Base-by-base conservation (phyloP, 805 yeast species). In the Wickerhamomyces rabaulensis region DNA sequence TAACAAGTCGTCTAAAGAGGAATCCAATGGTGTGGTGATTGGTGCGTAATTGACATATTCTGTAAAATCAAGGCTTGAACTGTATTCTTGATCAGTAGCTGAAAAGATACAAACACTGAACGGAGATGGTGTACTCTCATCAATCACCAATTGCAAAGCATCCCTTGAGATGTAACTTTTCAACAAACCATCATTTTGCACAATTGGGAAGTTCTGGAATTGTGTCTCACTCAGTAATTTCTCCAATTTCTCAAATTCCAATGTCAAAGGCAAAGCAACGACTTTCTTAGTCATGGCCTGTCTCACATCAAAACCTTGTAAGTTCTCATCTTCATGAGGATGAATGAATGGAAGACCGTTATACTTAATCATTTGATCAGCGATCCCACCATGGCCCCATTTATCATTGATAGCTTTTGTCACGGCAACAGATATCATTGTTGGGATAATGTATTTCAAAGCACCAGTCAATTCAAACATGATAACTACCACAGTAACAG, bases 401-500 rank as follows among this genome's bases (percentile, higher is more conserved):
- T 68, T 72, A 49, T 87, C 94, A 54, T 80, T 79, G n/a, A 94
- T 80, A 33, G 81, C 67, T 57, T 87, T 87, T 2, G 98, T 91
- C 9, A 84, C 78, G 1, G 96, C 92, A 2, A 94, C 96, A 0
- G 89, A 95, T 44, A 94, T 85, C 99, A 94, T 94, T 0, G 96
- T 87, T 2, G 99, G 99, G 12, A 95, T 76, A 49, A 94, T 87
- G 61, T 88, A 94, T 42, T 85, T 79, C 46, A 91, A 70, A 1
- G 99, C 99, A 27, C 99, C 99, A 0, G 99, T 94, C 46, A 94
- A 69, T 66, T 94, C 98, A 66, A 91, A 87, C 95, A 94, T 90
- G 38, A 95, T 85, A 15, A 94, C 87, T 2, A 91, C 98, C 19
- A 92, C 97, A 0, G 98, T 84, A 9, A 94, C 83, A 0, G 97